A percentile compares a stretch with the other conserved stretches of the same genome.
Evolutionary conservation across 2,329 filamentous ascomycete genomes (phyloP).

Genomic region (Alternaria viburni): DNA sequence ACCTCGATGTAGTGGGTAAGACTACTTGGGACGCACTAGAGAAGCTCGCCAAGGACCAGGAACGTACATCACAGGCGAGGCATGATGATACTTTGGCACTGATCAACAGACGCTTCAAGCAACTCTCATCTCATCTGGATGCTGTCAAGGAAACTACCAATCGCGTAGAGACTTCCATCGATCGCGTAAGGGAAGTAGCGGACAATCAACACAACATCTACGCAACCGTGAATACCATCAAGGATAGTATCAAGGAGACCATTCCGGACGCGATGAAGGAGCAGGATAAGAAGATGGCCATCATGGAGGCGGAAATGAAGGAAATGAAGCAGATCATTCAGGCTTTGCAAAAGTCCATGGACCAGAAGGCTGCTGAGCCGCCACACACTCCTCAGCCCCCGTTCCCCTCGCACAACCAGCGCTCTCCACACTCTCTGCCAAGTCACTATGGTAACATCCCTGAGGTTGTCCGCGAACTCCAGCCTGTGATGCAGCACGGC

Average conservation of each 20-base stretch:
- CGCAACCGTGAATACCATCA: conserved; percentile 34
- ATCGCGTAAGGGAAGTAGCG: conserved; percentile 15
- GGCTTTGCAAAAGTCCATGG: conserved; percentile 31
- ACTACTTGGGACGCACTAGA: conserved; percentile 35
- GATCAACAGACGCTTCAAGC: conserved; percentile 32
- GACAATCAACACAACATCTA: conserved; percentile 19
- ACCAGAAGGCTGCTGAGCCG: conserved; percentile 22
- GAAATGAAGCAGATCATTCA: conserved; percentile 33
- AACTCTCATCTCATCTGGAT: conserved; percentile 33
- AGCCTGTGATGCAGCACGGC: neutral
- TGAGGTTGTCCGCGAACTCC: conserved; percentile 8
- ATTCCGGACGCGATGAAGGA: conserved; percentile 28
- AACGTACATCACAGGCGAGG: conserved; percentile 14
- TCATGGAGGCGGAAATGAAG: conserved; percentile 33
- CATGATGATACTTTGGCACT: conserved; percentile 25
- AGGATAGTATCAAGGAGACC: conserved; percentile 33
- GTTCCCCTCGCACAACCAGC: conserved; percentile 22
- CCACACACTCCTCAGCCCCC: conserved; percentile 3
- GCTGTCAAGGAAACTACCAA: conserved; percentile 31
- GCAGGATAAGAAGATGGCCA: conserved; percentile 33
- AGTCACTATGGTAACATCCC: conserved; percentile 22
- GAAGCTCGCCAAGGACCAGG: conserved; percentile 18
- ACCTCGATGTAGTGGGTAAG: conserved; percentile 42
- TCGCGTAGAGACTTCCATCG: conserved; percentile 10
- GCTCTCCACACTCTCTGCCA: conserved; percentile 32